phyloP scores from a whole-genome alignment of 441 rosid species.

The Gossypium gossypioides region DNA sequence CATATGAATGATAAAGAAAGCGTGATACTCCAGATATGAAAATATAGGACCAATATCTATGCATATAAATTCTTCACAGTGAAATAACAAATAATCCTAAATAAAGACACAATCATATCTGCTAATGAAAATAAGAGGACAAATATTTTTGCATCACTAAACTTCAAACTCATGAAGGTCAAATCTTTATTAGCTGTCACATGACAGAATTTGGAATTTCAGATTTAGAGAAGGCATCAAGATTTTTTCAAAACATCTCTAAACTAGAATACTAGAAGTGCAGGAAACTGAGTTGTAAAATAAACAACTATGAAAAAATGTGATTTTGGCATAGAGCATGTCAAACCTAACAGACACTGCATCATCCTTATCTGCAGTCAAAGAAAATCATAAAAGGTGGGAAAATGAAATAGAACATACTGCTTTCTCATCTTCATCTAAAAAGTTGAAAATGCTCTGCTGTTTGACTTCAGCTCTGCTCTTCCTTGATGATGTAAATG shows the following conservation, averaged over 20 bases:
- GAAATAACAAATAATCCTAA: not conserved
- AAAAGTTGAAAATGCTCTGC: constrained; percentile 69
- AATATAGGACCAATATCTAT: not conserved
- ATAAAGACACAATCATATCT: not conserved
- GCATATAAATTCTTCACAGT: not conserved
- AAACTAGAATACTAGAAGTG: not conserved
- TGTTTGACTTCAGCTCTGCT: constrained; percentile 81
- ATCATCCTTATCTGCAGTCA: not conserved
- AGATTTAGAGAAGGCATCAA: not conserved
- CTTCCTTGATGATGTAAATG: constrained; percentile 84
- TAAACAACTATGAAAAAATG: not conserved
- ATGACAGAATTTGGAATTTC: not conserved
- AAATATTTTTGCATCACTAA: not conserved
- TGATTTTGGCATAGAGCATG: not conserved
- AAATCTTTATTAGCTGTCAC: not conserved
- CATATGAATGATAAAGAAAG: not conserved
- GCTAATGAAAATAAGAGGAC: not conserved
- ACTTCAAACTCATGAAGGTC: constrained; percentile 1
- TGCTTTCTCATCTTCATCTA: constrained; percentile 89
- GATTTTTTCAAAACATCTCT: not conserved
- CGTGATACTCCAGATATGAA: not conserved
- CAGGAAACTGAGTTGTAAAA: not conserved
- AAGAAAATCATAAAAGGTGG: constrained; percentile 2
- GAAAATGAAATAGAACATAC: constrained; percentile 32
- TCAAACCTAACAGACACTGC: not conserved